phyloP scores from a whole-genome alignment of 306 rosid species.

The Sicyos edulis region DNA sequence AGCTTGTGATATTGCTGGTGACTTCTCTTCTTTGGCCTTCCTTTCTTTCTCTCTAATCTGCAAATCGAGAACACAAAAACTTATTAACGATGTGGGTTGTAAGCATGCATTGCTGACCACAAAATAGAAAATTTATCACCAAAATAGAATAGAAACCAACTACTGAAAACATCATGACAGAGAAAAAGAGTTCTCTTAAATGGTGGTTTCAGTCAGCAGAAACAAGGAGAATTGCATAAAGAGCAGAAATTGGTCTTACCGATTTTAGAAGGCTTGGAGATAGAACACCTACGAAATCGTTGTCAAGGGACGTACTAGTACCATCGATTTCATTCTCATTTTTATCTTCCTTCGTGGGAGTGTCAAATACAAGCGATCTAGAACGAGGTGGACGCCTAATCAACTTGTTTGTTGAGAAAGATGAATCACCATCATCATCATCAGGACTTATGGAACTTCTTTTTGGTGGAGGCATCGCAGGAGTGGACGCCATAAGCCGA shows the following conservation, averaged over 20 bases:
- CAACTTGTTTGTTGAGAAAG: constrained; percentile 37
- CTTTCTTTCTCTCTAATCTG: constrained; percentile 77
- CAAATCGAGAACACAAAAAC: neutral
- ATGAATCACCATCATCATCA: constrained; percentile 18
- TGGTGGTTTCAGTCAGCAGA: neutral
- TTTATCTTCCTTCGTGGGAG: constrained; percentile 50
- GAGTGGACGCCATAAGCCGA: constrained; percentile 58
- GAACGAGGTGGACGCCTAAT: constrained; percentile 46
- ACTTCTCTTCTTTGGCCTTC: constrained; percentile 52
- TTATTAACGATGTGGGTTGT: too few relatives aligned
- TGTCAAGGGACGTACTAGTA: constrained; percentile 27
- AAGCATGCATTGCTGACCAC: too few relatives aligned
- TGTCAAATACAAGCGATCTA: constrained; percentile 61
- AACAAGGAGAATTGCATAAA: neutral
- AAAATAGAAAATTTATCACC: too few relatives aligned
- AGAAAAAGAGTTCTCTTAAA: neutral
- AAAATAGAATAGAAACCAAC: too few relatives aligned
- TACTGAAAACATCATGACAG: too few relatives aligned
- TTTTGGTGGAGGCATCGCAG: constrained; percentile 46
- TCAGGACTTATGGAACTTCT: constrained; percentile 51
- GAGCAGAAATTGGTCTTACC: constrained; percentile 38
- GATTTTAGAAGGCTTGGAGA: constrained; percentile 54
- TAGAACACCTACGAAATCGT: constrained; percentile 48
- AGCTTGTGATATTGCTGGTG: constrained; percentile 65
- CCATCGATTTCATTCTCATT: constrained; percentile 24